These are phyloP conservation scores for Starmerella sirachaensis DNA, from an alignment of 805 yeast species.

Conservation along the genomic window DNA sequence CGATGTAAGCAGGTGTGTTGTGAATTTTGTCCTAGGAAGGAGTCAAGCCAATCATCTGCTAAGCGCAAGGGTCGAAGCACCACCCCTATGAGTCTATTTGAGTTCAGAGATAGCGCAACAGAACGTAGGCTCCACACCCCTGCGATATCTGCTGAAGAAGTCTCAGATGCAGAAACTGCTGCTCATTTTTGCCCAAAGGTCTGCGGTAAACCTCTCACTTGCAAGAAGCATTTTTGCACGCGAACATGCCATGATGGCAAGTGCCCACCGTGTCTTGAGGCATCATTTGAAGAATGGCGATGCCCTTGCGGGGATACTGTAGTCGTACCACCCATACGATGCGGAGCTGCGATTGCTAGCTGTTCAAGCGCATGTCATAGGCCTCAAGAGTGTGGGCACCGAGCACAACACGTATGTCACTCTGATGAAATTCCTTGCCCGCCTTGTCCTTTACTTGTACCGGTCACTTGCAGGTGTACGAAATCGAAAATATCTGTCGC, in stretches of 20 bases:
- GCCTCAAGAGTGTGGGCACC: slow-evolving; percentile 26
- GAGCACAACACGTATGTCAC: slow-evolving; percentile 22
- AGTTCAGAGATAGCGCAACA: no score
- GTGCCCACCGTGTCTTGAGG: slow-evolving; percentile 26
- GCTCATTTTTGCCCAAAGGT: slow-evolving; percentile 24
- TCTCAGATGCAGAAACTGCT: slow-evolving; percentile 17
- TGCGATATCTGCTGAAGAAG: no score
- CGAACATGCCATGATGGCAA: slow-evolving; percentile 26
- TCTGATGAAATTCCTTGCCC: slow-evolving; percentile 13
- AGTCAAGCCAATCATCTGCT: not conserved
- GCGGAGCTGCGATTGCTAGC: slow-evolving; percentile 25
- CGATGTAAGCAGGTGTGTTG: slow-evolving; percentile 6
- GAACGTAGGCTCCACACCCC: no score
- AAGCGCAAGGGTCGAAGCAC: no score
- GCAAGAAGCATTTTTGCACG: slow-evolving; percentile 26
- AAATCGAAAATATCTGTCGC: slow-evolving; percentile 19
- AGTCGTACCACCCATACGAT: slow-evolving; percentile 27
- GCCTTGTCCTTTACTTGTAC: slow-evolving; percentile 29
- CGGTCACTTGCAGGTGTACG: slow-evolving; percentile 52
- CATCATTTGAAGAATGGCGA: slow-evolving; percentile 24
- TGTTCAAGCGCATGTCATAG: slow-evolving; percentile 23
- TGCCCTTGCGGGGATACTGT: slow-evolving; percentile 27
- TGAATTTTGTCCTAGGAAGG: slow-evolving; percentile 2
- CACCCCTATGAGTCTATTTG: no score
- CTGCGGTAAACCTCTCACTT: slow-evolving; percentile 24